Evolutionary conservation across 768 basidiomycete genomes (phyloP).

Genomic region (Myochromella boudieri): DNA sequence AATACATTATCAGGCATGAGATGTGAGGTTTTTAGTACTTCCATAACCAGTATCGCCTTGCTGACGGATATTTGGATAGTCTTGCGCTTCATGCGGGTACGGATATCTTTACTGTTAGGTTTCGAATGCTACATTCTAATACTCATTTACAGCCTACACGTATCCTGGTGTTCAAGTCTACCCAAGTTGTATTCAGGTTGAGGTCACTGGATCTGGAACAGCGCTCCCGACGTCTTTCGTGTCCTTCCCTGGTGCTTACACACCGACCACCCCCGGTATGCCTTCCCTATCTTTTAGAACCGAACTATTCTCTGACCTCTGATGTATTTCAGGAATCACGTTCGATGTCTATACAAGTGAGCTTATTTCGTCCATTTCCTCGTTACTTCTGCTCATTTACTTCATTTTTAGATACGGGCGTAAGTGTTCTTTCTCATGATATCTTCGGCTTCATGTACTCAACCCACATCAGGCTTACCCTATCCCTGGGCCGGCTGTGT

Average conservation of each 20-base stretch:
- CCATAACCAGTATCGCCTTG: not conserved
- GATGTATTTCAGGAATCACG: slow-evolving; percentile 23
- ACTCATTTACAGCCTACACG: slow-evolving; percentile 25
- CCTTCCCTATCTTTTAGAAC: not conserved
- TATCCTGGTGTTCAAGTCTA: slow-evolving; percentile 47
- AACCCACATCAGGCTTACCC: slow-evolving; percentile 41
- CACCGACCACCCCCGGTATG: slow-evolving; percentile 28
- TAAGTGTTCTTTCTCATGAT: slow-evolving; percentile 14
- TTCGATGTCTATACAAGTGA: slow-evolving; percentile 35
- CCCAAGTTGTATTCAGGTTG: slow-evolving; percentile 45
- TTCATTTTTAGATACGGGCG: slow-evolving; percentile 24
- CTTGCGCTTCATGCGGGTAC: slow-evolving; percentile 39
- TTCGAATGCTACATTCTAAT: not conserved
- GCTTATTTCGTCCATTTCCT: slow-evolving; percentile 15
- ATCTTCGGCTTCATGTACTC: no score
- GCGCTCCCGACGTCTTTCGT: slow-evolving; percentile 44
- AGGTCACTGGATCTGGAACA: slow-evolving; percentile 46
- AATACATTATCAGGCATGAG: slow-evolving; percentile 51
- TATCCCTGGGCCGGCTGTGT: slow-evolving; percentile 44
- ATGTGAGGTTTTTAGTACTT: slow-evolving; percentile 24
- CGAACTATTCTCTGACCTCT: not conserved
- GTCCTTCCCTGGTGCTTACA: slow-evolving; percentile 50
- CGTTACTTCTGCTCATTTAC: slow-evolving; percentile 1
- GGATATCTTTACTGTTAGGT: not conserved
- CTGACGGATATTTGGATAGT: slow-evolving; percentile 19